Base-by-base conservation (phyloP, 139 green algal species). In the Micractinium sp. region DNA sequence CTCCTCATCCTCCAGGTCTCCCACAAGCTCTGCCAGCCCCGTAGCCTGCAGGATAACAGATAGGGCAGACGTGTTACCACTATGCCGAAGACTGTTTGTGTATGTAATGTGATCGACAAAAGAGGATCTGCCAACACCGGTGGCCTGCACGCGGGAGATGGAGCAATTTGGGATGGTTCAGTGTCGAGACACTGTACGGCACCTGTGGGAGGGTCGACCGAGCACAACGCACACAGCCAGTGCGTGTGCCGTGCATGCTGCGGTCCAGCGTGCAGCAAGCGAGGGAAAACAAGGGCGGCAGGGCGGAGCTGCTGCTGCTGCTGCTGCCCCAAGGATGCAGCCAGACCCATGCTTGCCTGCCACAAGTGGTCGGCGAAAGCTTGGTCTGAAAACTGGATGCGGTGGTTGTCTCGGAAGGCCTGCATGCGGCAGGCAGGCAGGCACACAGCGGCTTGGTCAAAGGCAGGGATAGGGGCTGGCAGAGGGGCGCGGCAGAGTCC, bases 391-490 rank as follows among this genome's bases (percentile, higher is more conserved):
- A 94, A 79, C 16, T 85, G 66, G 27, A 95, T 91, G 38, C 94
- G 90, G 74, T 94, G 85, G 84, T 96, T 96, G 87, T 95, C 92
- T 25, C 94, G 77, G 66, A 89, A 92, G 0, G 93, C 93, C 90
- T 94, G 87, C 47, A 82, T 47, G 82, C 22, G 16, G 31, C 5
- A 78, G 22, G 35, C 3, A 41, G 25, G 29, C 56, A 47, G 47
- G 82, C 81, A 77, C 9, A 33, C 36, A 56, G 81, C 1, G 14
- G 33, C 76, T 60, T 56, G 18, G 76, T 12, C 1, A 35, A 53
- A 53, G 18, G 41, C 35, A 67, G 61, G 61, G 12, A 14, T 25
- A 83, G 73, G 41, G 41, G 67, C 60, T 35, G 60, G 82, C 38
- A 86, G 66, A 3, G 9, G 14, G 23, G 25, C 66, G 25, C 66